Conservation (phyloP, 305 asterid species). For the Solanum chacoense region DNA sequence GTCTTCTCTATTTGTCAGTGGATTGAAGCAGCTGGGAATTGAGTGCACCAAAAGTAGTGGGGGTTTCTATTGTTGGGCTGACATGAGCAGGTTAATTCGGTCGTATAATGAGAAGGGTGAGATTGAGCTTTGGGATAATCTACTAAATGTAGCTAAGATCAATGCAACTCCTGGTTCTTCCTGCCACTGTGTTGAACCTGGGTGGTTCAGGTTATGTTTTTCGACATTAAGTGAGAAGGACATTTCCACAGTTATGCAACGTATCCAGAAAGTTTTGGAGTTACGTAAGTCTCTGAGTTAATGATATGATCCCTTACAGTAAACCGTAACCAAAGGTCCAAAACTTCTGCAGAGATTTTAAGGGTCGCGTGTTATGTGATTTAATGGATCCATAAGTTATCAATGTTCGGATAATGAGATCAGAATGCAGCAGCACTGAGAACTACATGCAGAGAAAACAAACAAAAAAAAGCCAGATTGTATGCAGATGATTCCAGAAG, state of each 20-base stretch:
- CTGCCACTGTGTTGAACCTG: slow-evolving; percentile 51
- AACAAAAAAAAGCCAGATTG: background rate
- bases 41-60: slow-evolving; percentile 30
- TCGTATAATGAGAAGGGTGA: slow-evolving; percentile 51
- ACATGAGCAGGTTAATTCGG: slow-evolving; percentile 40
- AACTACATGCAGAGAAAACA: background rate
- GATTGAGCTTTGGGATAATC: slow-evolving; percentile 45
- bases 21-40: slow-evolving; percentile 36
- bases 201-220: slow-evolving; percentile 49
- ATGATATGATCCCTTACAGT: background rate
- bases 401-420: background rate
- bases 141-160: slow-evolving; percentile 30
- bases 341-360: background rate
- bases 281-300: slow-evolving; percentile 23
- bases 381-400: background rate
- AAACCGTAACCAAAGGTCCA: background rate
- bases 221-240: slow-evolving; percentile 25
- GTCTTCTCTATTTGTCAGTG: slow-evolving; percentile 22
- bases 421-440: background rate
- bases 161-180: slow-evolving; percentile 46
- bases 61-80: slow-evolving; percentile 51
- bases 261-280: slow-evolving; percentile 33
- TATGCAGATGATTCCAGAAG: background rate
- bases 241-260: slow-evolving; percentile 26
- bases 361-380: background rate